Conservation (phyloP, 2,329 filamentous ascomycete species). For the Zymoseptoria crescenta region DNA sequence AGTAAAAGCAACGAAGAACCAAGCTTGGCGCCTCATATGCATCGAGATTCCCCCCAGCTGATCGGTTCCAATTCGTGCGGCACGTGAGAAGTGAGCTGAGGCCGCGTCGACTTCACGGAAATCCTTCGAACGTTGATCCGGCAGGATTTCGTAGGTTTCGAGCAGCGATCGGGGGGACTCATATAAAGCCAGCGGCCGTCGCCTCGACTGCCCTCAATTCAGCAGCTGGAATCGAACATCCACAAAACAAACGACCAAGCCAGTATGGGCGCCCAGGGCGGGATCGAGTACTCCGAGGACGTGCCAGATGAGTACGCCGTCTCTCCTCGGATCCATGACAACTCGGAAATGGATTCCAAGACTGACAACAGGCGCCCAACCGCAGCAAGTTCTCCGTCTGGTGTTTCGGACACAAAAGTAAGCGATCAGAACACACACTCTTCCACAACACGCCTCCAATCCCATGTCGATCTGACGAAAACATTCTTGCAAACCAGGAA, state of each 20-base stretch:
- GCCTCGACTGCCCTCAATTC: background rate
- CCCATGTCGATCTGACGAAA: background rate
- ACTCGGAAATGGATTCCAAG: too few species aligned
- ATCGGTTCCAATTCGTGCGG: background rate
- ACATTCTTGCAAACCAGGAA: background rate
- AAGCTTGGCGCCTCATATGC: background rate
- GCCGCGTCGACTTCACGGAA: background rate
- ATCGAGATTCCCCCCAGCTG: background rate
- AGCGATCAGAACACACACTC: background rate
- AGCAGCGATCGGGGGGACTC: background rate
- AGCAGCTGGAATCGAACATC: background rate
- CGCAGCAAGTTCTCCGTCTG: background rate
- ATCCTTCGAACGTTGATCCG: background rate
- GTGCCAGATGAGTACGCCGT: background rate
- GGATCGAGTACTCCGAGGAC: background rate
- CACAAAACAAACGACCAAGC: background rate
- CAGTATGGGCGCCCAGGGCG: background rate
- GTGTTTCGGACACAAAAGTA: constrained; percentile 3
- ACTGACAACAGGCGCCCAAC: background rate
- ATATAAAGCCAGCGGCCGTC: background rate
- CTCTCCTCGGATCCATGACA: too few species aligned
- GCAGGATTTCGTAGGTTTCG: background rate
- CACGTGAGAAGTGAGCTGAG: background rate
- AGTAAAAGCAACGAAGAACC: background rate
- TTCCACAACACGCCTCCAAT: background rate